Base-by-base conservation (phyloP, 495 filamentous ascomycete species). In the Haplographium delicatum region DNA sequence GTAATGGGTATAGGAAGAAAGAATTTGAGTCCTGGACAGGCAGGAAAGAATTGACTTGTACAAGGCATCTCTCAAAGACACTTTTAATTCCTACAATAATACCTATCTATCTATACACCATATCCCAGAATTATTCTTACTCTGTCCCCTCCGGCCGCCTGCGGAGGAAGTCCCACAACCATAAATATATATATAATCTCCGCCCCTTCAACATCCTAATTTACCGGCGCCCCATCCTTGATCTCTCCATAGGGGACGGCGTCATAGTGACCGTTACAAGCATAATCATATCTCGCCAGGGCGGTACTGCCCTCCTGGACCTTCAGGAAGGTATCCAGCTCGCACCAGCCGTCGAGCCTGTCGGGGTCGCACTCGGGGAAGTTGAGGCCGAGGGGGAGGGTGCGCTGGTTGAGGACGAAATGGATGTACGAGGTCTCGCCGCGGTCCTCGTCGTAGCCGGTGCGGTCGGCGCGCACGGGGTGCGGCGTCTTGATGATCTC, bases 301-400 rank as follows among this genome's bases (percentile, higher is more conserved):
- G 55, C 65, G 19, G 74, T 55, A 62, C 65, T 71, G 34, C 61
- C 54, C 56, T 72, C 63, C 60, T 76, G 71, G 1, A 72, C 61
- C 25, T 71, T 58, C 45, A 85, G 56, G 52, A 84, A 84, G 0
- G 73, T 76, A 8, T 64, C 57, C 15, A 84, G 51, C 57, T 83
- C 78, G 57, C 82, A 84, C 81, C 81, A 84, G 6, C 81, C 82
- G 61, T 85, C 81, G n/a, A 73, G 66, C 1, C 80, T 64, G 1
- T 67, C 50, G 8, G 44, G 60, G 13, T 72, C 78, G 60, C 82
- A 86, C n/a, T 70, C 72, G 9, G 72, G 56, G 40, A 79, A 75
- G 49, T 76, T 81, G 24, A 54, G 57, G 6, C 79, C 78, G 0
- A 84, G 64, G 2, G 81, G 81, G 0, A 86, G 46, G 0, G 79